Conservation (phyloP, 2,329 filamentous ascomycete genomes). For the Dactylellina leptospora region DNA sequence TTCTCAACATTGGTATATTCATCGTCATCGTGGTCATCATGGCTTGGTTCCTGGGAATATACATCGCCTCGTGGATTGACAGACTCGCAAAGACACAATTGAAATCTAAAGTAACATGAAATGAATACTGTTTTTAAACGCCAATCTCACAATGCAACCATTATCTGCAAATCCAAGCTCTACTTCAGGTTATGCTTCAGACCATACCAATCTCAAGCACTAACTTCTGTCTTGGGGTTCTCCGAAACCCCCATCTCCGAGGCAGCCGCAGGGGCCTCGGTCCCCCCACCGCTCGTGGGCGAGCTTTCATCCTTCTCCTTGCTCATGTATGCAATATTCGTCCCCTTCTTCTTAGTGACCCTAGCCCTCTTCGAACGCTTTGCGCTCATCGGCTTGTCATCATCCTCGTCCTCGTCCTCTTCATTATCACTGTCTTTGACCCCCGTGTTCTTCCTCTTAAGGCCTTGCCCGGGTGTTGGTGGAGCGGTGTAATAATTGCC, state of each 20-base stretch:
- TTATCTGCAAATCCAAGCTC: neutral
- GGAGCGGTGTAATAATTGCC: constrained; percentile 45
- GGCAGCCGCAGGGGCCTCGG: neutral
- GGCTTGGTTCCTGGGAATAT: constrained; percentile 31
- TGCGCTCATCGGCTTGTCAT: constrained; percentile 15
- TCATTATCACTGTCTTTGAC: constrained; percentile 17
- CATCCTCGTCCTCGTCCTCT: neutral
- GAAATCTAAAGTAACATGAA: constrained; percentile 21
- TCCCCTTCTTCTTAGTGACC: neutral
- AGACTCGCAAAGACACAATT: constrained; percentile 3
- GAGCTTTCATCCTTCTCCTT: neutral
- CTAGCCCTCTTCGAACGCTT: constrained; percentile 9
- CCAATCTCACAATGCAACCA: neutral
- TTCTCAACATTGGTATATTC: constrained; percentile 32
- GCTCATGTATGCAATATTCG: neutral
- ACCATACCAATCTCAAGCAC: neutral
- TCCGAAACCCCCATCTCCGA: neutral
- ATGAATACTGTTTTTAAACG: neutral
- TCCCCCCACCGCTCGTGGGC: neutral
- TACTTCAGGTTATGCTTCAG: neutral
- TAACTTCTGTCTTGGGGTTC: neutral
- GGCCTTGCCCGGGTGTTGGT: constrained; percentile 34
- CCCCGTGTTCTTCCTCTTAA: constrained; percentile 33
- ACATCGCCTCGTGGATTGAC: constrained; percentile 19
- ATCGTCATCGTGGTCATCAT: constrained; percentile 14